Percentiles rank a stretch among this genome's conserved stretches.
phyloP scores from a whole-genome alignment of 2,329 filamentous ascomycete species.

The Westerdykella sp. region DNA sequence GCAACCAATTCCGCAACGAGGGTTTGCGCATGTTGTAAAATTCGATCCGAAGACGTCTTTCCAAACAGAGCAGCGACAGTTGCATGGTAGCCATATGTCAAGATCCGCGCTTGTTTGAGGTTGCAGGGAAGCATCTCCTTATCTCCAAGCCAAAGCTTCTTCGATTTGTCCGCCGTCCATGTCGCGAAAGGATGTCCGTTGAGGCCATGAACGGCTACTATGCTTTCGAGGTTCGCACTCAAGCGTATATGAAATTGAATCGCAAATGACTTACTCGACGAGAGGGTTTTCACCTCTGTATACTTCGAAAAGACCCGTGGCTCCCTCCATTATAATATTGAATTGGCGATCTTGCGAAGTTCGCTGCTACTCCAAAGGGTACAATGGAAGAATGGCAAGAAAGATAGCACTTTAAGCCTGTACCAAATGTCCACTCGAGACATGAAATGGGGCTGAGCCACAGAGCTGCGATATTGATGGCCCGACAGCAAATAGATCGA shows the following conservation, averaged over 20 bases:
- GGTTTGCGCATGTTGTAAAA: conserved; percentile 35
- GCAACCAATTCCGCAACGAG: conserved; percentile 30
- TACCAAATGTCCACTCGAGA: no score
- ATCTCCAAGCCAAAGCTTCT: conserved; percentile 11
- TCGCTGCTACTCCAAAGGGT: no score
- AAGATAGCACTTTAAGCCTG: no score
- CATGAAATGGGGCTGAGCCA: no score
- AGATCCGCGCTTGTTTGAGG: conserved; percentile 9
- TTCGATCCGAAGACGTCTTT: conserved; percentile 24
- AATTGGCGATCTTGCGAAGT: no score
- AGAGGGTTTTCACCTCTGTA: conserved; percentile 8
- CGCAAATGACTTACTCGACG: conserved; percentile 6
- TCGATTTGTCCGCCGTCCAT: conserved; percentile 10
- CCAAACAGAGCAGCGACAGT: conserved; percentile 10
- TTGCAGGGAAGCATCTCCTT: conserved; percentile 8
- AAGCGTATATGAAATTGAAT: background rate
- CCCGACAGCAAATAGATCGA: no score
- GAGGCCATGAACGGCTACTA: conserved; percentile 14
- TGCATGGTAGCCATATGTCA: conserved; percentile 13
- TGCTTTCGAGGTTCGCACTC: conserved; percentile 3
- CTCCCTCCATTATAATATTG: background rate
- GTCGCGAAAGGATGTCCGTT: conserved; percentile 14
- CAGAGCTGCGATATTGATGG: no score
- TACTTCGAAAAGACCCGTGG: conserved; percentile 5
- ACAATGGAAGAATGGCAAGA: no score